Evolutionary conservation across 371 early-diverging fungal species (phyloP), one percentile per base, ranked within the genome.

Genomic region (Saksenaea oblongispora): DNA sequence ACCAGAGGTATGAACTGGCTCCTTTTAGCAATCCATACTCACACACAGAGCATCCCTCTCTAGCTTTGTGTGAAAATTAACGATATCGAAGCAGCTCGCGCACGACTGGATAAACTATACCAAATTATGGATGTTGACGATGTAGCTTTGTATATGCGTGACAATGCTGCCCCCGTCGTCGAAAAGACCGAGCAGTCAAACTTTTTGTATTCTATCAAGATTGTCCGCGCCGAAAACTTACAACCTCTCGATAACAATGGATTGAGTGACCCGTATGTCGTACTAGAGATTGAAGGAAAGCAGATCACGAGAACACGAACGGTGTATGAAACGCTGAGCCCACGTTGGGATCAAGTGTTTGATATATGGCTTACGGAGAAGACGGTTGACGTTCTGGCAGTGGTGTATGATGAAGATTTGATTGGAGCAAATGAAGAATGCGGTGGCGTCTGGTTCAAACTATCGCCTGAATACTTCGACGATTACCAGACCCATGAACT

Each of bases 301-400:
- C 60, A 69, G 66, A 77, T 84, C 54, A 85, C 72, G 61, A 78
- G 76, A 58, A 85, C 83, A 36, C 84, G 76, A 31, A 85, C 79
- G 14, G 86, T 89, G 9, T 78, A 74, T 47, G 88, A 89, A 44
- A 73, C 87, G 0, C 63, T 91, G 14, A 92, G 91, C 60, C 94
- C 93, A 7, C 85, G 89, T 8, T 95, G 95, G 95, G 91, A 95
- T 64, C 90, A 95, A 70, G 81, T 89, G 37, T 92, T 90, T 66
- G 84, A 92, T 59, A 74, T 91, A 3, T 74, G 78, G 35, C 74
- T 87, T 7, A 65, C 75, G 56, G 59, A 76, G 18, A 61, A 73
- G 22, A 85, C 84, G 15, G 71, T 80, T 3, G 69, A 80, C 42
- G 71, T 92, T 34, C 76, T 85, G 28, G 80, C 90, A 7, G 76